Evolutionary conservation across 2,329 filamentous ascomycete species (phyloP), one percentile per base, ranked within the genome.

Genomic region (Penicillium sp.): DNA sequence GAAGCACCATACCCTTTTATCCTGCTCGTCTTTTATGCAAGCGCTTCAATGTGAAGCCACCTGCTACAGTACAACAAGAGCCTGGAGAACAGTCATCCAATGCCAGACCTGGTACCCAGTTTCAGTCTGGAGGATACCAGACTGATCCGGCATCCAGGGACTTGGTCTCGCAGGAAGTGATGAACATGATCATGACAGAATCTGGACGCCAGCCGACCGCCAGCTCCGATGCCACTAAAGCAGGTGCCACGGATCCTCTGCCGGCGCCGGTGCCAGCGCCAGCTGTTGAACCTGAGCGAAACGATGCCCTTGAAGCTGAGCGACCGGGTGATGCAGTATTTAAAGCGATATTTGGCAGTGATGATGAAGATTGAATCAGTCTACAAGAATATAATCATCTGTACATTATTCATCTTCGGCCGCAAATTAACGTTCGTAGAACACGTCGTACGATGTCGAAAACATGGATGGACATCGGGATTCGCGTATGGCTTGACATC

Each of bases 281-380:
- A 42, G 55, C 47, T 31, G 80, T 94, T 23, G 83, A 95, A 68
- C 81, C 85, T 0, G 88, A 90, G 57, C 82, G 79, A 59, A 96
- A 96, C 63, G 87, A 90, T 52, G 89, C 88, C 4, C 67, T 95
- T 9, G 89, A 95, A 65, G 86, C 82, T 0, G 79, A 85, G 63
- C 81, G 84, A 49, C 89, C 91, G 0, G 85, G 87, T 15, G 89
- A 92, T 45, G 89, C 88, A 41, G 86, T 96, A 0, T 91, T 96
- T 64, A 89, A 84, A 61, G 89, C 90, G n/a, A 91, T 97, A 28
- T 97, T 97, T 80, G 93, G 92, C 6, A 90, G 91, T 68, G 88
- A 88, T 65, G 87, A 90, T 51, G 76, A 83, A 28, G 73, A 75
- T 13, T 65, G 3, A 33, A 29, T 34, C 7, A 38, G 29, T 23